Conservation (phyloP, 306 rosid genomes). For the Medicago arabica region DNA sequence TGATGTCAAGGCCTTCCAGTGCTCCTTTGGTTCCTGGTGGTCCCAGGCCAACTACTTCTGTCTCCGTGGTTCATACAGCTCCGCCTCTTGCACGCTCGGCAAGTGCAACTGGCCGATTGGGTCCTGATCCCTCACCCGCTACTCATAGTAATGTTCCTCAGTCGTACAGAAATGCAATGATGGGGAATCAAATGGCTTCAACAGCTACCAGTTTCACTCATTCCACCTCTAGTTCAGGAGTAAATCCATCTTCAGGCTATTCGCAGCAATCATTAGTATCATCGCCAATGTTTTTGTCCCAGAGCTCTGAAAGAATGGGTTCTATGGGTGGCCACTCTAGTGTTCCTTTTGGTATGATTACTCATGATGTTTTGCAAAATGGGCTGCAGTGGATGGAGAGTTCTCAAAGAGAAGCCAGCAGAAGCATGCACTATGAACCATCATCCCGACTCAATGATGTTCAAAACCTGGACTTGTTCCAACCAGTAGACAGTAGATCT, state of each 20-base stretch:
- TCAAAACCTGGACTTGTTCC: conserved; percentile 65
- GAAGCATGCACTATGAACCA: conserved; percentile 59
- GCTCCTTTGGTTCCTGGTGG: conserved; percentile 87
- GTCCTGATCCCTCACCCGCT: conserved; percentile 85
- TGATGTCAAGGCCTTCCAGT: conserved; percentile 89
- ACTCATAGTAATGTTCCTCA: conserved; percentile 79
- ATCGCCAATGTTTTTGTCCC: conserved; percentile 68
- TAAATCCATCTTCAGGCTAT: conserved; percentile 60
- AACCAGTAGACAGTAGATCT: conserved; percentile 56
- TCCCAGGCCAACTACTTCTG: conserved; percentile 70
- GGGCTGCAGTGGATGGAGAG: conserved; percentile 72
- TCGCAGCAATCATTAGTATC: conserved; percentile 72
- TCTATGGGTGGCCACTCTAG: conserved; percentile 56
- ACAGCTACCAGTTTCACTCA: conserved; percentile 60
- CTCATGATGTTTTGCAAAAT: conserved; percentile 62
- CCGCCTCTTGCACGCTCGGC: conserved; percentile 82
- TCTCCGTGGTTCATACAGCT: conserved; percentile 73
- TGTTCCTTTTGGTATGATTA: conserved; percentile 63
- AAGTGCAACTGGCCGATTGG: conserved; percentile 90
- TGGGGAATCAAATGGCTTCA: conserved; percentile 68
- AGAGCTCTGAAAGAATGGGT: conserved; percentile 63
- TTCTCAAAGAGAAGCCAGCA: conserved; percentile 66
- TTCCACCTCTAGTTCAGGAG: conserved; percentile 60
- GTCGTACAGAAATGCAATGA: conserved; percentile 93
- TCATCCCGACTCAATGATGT: conserved; percentile 56